Base-by-base conservation (phyloP, 805 yeast genomes). In the Pichia deserticola region DNA sequence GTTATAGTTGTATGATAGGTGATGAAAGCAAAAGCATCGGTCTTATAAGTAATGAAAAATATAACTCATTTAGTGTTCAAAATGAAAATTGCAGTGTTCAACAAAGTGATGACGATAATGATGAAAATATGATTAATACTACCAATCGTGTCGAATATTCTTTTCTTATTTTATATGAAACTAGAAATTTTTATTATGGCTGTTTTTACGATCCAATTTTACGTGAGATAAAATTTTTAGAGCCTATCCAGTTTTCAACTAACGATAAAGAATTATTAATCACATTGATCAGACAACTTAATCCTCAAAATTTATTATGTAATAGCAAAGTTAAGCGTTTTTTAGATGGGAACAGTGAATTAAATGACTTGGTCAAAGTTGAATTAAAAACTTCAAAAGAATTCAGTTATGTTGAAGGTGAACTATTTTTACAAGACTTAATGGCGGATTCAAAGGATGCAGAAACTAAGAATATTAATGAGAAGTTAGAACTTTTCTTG, bases 301-400 rank as follows among this genome's bases (percentile, higher is more conserved):
- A 45, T 9, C 51, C 57, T 5, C 51, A 51, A 8, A 28, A 42
- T 4, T 5, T 54, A 8, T 41, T 53, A 1, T 54, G 56, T 15
- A 53, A 50, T 28, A 51, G 44, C 40, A 1, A 42, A 48, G n/a
- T 25, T 40, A 34, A 34, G 10, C n/a, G 6, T 9, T 6, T 9
- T 2, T 2, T 34, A 11, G 13, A 34, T 34, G n/a, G 5, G 36
- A 13, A 12, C 13, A 7, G 4, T 12, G 1, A 9, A 2, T 4
- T 40, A 6, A 29, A 40, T 7, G n/a, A 39, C 8, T 9, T n/a
- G 4, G 15, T 41, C 34, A 49, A 35, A 15, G 20, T 55, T 15
- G 55, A 54, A 10, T 46, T 52, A 1, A 54, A 51, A 36, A 28
- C 59, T 3, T 32, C 50, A 0, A 55, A 51, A 20, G 55, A 55